phyloP scores from a whole-genome alignment of 1,284 basidiomycete species.

The Ustilago cynodontis region DNA sequence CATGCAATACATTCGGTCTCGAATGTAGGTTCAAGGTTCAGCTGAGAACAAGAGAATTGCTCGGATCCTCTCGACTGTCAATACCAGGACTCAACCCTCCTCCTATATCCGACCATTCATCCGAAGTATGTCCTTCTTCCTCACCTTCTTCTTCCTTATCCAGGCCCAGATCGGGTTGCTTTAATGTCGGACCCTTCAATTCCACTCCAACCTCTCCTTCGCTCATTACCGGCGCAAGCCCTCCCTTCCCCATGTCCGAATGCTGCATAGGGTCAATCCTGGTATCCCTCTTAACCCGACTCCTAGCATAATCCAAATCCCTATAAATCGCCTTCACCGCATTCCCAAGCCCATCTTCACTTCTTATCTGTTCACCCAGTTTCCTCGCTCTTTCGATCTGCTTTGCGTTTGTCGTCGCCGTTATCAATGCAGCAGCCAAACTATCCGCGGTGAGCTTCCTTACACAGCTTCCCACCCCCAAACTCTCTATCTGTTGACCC shows the following conservation, averaged over 20 bases:
- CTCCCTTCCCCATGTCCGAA: no score
- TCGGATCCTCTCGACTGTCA: conserved; percentile 7
- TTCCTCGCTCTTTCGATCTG: conserved; percentile 84
- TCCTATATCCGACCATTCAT: conserved; percentile 60
- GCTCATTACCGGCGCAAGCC: neutral
- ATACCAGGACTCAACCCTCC: conserved; percentile 21
- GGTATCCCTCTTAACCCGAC: conserved; percentile 53
- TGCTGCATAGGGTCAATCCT: conserved; percentile 8
- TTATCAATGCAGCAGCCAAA: conserved; percentile 80
- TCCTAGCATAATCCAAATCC: conserved; percentile 64
- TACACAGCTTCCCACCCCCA: conserved; percentile 88
- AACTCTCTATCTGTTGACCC: conserved; percentile 88
- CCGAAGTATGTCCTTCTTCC: conserved; percentile 31
- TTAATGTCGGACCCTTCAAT: neutral
- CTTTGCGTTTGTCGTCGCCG: conserved; percentile 86
- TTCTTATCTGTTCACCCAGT: conserved; percentile 74
- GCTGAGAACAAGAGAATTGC: conserved; percentile 11
- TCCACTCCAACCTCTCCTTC: neutral
- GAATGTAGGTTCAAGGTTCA: conserved; percentile 1
- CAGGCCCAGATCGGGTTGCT: neutral
- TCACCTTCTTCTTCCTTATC: conserved; percentile 5
- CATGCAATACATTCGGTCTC: neutral
- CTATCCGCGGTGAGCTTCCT: conserved; percentile 84
- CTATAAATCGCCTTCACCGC: conserved; percentile 66
- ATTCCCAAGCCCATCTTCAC: conserved; percentile 72